A percentile compares a stretch with the other conserved stretches of the same genome.
Conservation (phyloP, 805 yeast genomes). For the Lipomyces sp. region DNA sequence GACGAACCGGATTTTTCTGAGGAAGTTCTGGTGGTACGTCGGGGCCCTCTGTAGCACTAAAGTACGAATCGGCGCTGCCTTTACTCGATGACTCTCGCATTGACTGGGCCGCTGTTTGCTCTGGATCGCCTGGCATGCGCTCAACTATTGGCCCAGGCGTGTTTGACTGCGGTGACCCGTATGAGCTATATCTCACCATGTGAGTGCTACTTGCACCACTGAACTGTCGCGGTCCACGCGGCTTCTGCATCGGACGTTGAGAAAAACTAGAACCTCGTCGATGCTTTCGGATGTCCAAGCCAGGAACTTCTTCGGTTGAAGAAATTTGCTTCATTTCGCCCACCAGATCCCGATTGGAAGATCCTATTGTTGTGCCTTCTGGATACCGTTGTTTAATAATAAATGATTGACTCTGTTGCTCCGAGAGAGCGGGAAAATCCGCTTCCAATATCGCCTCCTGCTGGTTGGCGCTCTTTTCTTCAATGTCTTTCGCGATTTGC, state of each 20-base stretch:
- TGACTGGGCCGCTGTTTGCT: background rate
- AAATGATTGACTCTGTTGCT: background rate
- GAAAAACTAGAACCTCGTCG: constrained; percentile 21
- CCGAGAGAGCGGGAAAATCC: background rate
- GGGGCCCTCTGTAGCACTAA: background rate
- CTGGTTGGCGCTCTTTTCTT: background rate
- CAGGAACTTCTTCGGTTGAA: background rate
- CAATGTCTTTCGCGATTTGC: constrained; percentile 12
- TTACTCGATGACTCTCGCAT: background rate
- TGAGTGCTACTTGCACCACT: constrained; percentile 16
- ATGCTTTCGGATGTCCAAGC: constrained; percentile 21
- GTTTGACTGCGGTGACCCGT: background rate
- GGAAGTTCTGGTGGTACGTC: constrained; percentile 1
- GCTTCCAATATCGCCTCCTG: background rate
- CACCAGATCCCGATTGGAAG: constrained; percentile 9
- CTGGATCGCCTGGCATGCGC: background rate
- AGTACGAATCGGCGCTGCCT: background rate
- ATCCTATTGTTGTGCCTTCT: background rate
- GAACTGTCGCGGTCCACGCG: constrained; percentile 34
- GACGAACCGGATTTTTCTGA: background rate
- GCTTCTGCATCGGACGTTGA: constrained; percentile 8
- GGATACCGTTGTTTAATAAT: background rate
- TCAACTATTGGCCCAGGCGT: background rate
- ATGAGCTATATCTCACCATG: background rate
- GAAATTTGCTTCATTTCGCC: background rate